These are phyloP conservation scores for Gracilaria vermiculophylla DNA, from an alignment of 23 red algal genomes.

Conservation along the genomic window DNA sequence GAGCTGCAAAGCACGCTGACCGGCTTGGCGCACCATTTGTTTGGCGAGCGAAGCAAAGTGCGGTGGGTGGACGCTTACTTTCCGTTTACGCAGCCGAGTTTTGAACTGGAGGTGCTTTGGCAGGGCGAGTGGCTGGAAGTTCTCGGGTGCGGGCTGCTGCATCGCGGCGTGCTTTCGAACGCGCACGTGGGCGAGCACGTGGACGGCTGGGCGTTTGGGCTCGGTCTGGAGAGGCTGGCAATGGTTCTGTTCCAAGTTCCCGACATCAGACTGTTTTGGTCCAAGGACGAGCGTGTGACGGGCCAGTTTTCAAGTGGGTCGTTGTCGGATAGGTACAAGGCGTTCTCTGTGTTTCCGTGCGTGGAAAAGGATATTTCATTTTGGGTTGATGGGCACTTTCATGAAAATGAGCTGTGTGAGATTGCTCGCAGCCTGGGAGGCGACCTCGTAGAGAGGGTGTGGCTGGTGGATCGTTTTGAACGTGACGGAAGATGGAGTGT, in stretches of 20 bases:
- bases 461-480: conserved; percentile 73
- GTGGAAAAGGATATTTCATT: conserved; percentile 88
- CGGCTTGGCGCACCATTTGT: conserved; percentile 68
- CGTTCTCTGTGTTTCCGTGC: conserved; percentile 83
- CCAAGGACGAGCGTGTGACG: conserved; percentile 76
- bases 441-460: conserved; percentile 89
- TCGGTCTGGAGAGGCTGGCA: conserved; percentile 94
- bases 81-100: conserved; percentile 83
- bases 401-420: conserved; percentile 93
- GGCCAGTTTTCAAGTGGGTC: conserved; percentile 64
- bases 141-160: conserved; percentile 84
- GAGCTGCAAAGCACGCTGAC: conserved; percentile 68
- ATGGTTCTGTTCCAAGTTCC: conserved; percentile 97
- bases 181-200: conserved; percentile 31
- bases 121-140: conserved; percentile 93
- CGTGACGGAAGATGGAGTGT: conserved; percentile 51
- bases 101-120: conserved; percentile 97
- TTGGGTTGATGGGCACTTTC: conserved; percentile 76
- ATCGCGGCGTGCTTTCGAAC: conserved; percentile 61
- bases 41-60: conserved; percentile 56
- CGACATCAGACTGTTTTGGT: conserved; percentile 98
- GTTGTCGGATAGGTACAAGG: conserved; percentile 48
- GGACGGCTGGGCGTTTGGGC: conserved; percentile 95
- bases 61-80: conserved; percentile 92
- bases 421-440: conserved; percentile 73